Evolutionary conservation across 306 rosid species (phyloP), one percentile per base, ranked within the genome.

Genomic region (Vigna angularis): DNA sequence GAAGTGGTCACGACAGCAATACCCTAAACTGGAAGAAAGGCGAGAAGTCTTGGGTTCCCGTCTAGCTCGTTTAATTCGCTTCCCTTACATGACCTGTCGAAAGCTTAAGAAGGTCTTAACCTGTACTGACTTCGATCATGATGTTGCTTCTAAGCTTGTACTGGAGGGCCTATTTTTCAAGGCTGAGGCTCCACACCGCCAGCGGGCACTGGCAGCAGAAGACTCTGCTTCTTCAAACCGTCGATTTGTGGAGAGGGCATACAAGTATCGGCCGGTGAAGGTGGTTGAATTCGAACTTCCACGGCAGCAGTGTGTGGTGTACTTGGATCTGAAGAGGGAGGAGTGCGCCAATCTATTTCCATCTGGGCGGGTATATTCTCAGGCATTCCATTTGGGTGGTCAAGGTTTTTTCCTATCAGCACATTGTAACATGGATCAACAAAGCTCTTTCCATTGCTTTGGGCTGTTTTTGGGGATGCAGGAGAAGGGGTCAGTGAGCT

Each of bases 341-440:
- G 99, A 96, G 84, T 96, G 98, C 48, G 66, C 77, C 36, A 90
- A 79, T 81, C 58, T 96, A 77, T 87, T 75, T 63, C 98, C 99
- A n/a, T 93, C 98, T 0, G 97, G 99, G 40, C 88, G 99, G 57
- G 94, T 96, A 20, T 96, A 96, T 86, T 96, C 99, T 28, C 99
- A 96, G 85, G 99, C 99, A 51, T 96, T 96, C 82, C 97, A 96
- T 83, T 83, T 96, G 87, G 99, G 99, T 2, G 99, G 98, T 8
- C 98, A 96, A 79, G 99, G 99, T 30, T 96, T 96, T 83, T 96
- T 96, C 75, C 90, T 96, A 2, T 96, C 99, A 15, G 98, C 99
- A 1, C 99, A 96, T 81, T 96, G 99, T 87, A 93, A 96, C 89
- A 93, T 96, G 99, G 98, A 96, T 84, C 99, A 96, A 81, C 97